A percentile compares a stretch with the other conserved stretches of the same genome.
Evolutionary conservation across 352 stramenopile species (phyloP).

Genomic region (Globisporangium ultimum): DNA sequence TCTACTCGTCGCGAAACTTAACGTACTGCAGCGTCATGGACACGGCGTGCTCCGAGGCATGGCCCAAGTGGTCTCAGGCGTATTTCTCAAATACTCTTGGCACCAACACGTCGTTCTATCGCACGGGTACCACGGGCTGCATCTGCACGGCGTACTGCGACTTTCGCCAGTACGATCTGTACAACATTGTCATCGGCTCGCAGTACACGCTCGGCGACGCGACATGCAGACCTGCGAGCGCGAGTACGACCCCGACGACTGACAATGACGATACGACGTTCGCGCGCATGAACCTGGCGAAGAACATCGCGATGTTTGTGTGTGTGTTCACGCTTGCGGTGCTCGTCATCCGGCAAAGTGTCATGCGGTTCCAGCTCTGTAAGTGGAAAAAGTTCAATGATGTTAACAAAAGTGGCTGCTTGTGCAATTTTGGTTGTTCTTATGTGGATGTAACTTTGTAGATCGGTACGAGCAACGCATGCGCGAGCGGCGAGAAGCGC

Average conservation of each 20-base stretch:
- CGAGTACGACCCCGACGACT: too few relatives aligned
- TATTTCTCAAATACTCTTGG: conserved; percentile 14
- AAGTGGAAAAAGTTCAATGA: not conserved
- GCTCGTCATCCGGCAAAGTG: too few relatives aligned
- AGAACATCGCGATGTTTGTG: not conserved
- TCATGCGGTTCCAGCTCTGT: conserved; percentile 1
- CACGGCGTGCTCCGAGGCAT: conserved; percentile 22
- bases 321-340: not conserved
- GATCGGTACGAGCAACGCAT: not conserved
- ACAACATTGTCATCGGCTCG: not conserved
- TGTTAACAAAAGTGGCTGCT: not conserved
- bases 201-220: not conserved
- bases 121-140: conserved; percentile 30
- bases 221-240: not conserved
- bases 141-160: conserved; percentile 38
- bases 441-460: not conserved
- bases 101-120: conserved; percentile 16
- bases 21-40: conserved; percentile 33
- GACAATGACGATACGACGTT: not conserved
- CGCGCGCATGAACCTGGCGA: not conserved
- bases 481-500: conserved; percentile 2
- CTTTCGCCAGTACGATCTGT: conserved; percentile 15
- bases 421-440: not conserved
- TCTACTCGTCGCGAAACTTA: conserved; percentile 29
- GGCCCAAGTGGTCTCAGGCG: conserved; percentile 13